Evolutionary conservation across 805 yeast species (phyloP).

Genomic region (Blastobotrys robertii): DNA sequence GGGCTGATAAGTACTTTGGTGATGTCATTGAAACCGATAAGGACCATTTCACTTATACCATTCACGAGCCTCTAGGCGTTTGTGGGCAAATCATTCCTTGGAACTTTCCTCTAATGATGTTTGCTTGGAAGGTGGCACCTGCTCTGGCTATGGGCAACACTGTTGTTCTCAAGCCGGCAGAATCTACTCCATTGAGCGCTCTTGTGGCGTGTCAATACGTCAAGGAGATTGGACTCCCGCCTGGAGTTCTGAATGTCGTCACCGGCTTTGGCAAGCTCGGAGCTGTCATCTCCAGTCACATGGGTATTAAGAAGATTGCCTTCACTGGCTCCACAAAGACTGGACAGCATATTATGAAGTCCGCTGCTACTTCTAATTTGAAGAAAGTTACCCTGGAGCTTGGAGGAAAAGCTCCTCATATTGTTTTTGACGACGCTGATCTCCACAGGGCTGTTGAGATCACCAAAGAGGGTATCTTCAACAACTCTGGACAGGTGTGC

Average conservation of each 20-base stretch:
- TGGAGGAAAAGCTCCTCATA: constrained; percentile 91
- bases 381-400: constrained; percentile 86
- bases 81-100: constrained; percentile 63
- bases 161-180: constrained; percentile 62
- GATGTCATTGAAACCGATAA: constrained; percentile 56
- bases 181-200: constrained; percentile 61
- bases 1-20: constrained; percentile 62
- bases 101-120: constrained; percentile 62
- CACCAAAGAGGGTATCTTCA: constrained; percentile 71
- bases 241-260: constrained; percentile 63
- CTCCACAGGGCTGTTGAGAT: constrained; percentile 62
- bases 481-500: constrained; percentile 91
- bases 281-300: constrained; percentile 54
- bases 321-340: constrained; percentile 90
- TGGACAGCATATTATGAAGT: constrained; percentile 67
- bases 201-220: constrained; percentile 48
- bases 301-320: constrained; percentile 70
- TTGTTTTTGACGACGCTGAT: constrained; percentile 78
- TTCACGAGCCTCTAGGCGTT: constrained; percentile 47
- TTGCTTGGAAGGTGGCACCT: constrained; percentile 73
- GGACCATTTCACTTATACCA: constrained; percentile 53
- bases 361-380: constrained; percentile 53
- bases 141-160: constrained; percentile 74
- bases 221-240: constrained; percentile 59
- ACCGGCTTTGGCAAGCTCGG: constrained; percentile 60